phyloP scores from a whole-genome alignment of 73 alveolate genomes.

The Breviolum minutum region DNA sequence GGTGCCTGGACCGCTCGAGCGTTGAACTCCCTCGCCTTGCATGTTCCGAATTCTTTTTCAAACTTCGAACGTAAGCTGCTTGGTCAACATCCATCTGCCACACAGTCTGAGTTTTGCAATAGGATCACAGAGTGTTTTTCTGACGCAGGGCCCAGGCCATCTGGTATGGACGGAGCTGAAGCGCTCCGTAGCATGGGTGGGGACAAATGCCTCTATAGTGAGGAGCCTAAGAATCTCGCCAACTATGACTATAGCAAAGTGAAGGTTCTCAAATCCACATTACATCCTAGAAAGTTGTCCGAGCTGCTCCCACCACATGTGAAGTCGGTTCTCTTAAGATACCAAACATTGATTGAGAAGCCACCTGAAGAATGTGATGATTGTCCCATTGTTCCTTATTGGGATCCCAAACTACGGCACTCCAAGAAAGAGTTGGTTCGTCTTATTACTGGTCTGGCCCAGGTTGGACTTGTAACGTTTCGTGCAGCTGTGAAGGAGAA shows the following conservation, averaged over 20 bases:
- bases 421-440: background rate
- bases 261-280: background rate
- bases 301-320: background rate
- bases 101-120: background rate
- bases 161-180: background rate
- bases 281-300: background rate
- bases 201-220: background rate
- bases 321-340: background rate
- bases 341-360: background rate
- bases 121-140: background rate
- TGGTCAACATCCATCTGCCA: background rate
- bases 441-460: background rate
- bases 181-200: background rate
- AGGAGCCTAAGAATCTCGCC: slow-evolving; percentile 21
- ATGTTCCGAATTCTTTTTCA: background rate
- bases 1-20: too few species aligned
- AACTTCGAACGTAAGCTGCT: background rate
- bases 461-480: background rate
- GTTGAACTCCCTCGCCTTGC: too few species aligned
- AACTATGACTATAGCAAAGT: background rate
- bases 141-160: background rate
- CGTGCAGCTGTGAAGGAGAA: background rate
- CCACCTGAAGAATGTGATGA: background rate
- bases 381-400: background rate
- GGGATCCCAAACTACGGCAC: background rate